Conservation (phyloP, 345 rosid species). For the Brassica incana region DNA sequence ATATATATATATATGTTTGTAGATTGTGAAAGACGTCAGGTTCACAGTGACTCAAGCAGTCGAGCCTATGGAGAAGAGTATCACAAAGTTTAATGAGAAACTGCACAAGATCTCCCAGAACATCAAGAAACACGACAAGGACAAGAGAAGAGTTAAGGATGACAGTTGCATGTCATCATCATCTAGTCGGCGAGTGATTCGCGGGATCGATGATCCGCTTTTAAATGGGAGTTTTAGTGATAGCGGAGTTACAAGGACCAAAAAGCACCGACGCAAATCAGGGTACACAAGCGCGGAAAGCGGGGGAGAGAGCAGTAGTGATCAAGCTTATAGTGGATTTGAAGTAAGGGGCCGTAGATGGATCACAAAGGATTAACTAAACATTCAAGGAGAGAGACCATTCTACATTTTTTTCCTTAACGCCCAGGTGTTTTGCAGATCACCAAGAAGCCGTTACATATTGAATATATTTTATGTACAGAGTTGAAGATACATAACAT, state of each 20-base stretch:
- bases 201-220: conserved; percentile 94
- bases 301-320: conserved; percentile 97
- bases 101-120: conserved; percentile 82
- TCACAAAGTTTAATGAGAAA: conserved; percentile 85
- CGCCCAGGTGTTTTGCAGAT: conserved; percentile 20
- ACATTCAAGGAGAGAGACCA: neutral
- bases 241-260: conserved; percentile 62
- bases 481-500: conserved; percentile 32
- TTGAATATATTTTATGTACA: conserved; percentile 35
- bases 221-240: conserved; percentile 89
- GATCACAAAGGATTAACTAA: conserved; percentile 68
- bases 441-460: conserved; percentile 26
- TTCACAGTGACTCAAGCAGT: conserved; percentile 96
- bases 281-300: conserved; percentile 82
- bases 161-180: conserved; percentile 79
- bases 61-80: conserved; percentile 94
- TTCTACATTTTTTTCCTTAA: conserved; percentile 17
- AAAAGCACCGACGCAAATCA: conserved; percentile 69
- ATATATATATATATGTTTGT: conserved; percentile 24
- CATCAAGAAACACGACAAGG: conserved; percentile 83
- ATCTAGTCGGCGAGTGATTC: conserved; percentile 67
- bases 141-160: conserved; percentile 75
- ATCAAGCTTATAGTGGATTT: conserved; percentile 72
- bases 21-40: conserved; percentile 92
- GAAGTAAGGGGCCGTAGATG: conserved; percentile 81